These are phyloP conservation scores for Talaromyces sp. DNA, from an alignment of 2,329 filamentous ascomycete genomes.

Conservation along the genomic window DNA sequence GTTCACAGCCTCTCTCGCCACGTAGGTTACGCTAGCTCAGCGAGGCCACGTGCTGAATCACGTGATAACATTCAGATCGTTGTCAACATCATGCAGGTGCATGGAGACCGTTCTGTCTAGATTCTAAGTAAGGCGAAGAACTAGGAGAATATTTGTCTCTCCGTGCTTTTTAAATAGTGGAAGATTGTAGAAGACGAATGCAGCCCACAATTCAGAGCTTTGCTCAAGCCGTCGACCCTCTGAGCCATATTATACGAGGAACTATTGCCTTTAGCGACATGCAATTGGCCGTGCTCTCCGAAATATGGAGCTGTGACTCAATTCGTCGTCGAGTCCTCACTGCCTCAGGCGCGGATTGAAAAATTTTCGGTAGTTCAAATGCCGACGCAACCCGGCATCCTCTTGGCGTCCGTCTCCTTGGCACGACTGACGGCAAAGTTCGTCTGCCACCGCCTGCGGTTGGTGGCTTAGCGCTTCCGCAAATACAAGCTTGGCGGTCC, in stretches of 20 bases:
- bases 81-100: neutral
- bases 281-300: neutral
- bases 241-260: neutral
- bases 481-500: neutral
- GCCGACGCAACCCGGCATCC: neutral
- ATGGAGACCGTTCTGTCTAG: neutral
- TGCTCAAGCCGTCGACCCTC: neutral
- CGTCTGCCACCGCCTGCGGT: neutral
- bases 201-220: neutral
- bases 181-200: neutral
- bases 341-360: neutral
- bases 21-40: neutral
- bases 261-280: neutral
- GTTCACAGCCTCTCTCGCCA: neutral
- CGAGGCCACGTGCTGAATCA: neutral
- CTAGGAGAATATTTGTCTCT: neutral
- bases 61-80: neutral
- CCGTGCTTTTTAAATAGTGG: neutral
- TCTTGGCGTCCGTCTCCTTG: neutral
- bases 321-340: neutral
- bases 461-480: neutral
- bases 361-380: neutral
- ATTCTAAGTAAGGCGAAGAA: neutral
- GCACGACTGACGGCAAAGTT: neutral
- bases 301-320: neutral